Conservation (phyloP, 179 eudicot species). For the Beta lomatogona region DNA sequence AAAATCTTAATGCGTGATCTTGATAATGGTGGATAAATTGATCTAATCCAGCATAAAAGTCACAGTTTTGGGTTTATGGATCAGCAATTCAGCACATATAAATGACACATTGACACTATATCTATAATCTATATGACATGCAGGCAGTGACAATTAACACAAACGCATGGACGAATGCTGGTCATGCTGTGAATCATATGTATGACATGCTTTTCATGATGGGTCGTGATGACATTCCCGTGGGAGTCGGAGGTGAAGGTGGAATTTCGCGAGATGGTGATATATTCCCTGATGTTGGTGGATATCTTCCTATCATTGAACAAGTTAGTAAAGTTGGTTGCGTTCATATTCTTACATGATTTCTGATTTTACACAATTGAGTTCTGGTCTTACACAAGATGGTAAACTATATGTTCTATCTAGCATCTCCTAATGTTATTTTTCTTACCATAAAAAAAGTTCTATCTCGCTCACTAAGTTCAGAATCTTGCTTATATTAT, state of each 20-base stretch:
- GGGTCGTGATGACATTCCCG: conserved; percentile 71
- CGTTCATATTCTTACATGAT: background rate
- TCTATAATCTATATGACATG: background rate
- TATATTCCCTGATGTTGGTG: conserved; percentile 67
- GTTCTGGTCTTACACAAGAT: background rate
- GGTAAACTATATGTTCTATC: too few species aligned
- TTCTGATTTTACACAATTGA: background rate
- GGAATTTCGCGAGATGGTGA: conserved; percentile 67
- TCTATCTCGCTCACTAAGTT: too few species aligned
- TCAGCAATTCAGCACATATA: too few species aligned
- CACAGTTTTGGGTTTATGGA: too few species aligned
- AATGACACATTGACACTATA: too few species aligned
- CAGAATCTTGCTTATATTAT: too few species aligned
- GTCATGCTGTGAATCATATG: conserved; percentile 79
- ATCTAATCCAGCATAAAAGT: too few species aligned
- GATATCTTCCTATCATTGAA: conserved; percentile 75
- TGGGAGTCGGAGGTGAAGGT: conserved; percentile 87
- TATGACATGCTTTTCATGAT: conserved; percentile 83
- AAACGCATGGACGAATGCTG: conserved; percentile 73
- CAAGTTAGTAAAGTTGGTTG: conserved; percentile 43
- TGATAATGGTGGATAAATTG: too few species aligned
- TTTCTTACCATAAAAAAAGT: too few species aligned
- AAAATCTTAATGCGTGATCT: too few species aligned
- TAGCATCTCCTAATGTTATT: too few species aligned
- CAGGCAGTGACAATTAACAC: conserved; percentile 70